phyloP scores from a whole-genome alignment of 1,139 yeast genomes.

The Kurtzmaniella quercitrusa region DNA sequence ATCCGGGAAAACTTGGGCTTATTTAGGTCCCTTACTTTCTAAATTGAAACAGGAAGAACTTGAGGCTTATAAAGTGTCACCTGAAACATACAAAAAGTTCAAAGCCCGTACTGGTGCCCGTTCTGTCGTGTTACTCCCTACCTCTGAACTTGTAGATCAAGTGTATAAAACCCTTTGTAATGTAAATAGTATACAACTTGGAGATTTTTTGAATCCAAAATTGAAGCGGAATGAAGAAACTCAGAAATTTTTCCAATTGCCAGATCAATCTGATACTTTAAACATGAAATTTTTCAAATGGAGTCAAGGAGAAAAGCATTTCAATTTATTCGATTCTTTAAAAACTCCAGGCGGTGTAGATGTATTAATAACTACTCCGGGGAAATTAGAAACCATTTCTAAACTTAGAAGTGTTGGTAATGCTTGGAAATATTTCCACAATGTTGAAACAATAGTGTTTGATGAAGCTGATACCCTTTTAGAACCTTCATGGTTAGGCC shows the following conservation, averaged over 20 bases:
- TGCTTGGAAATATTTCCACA: constrained; percentile 44
- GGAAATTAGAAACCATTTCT: constrained; percentile 48
- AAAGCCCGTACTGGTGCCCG: constrained; percentile 45
- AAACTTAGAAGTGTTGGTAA: constrained; percentile 40
- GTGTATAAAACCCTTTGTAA: constrained; percentile 52
- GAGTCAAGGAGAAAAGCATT: constrained; percentile 50
- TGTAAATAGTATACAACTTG: constrained; percentile 23
- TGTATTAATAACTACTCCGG: constrained; percentile 81
- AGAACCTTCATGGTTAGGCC: constrained; percentile 75
- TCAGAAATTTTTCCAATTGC: constrained; percentile 19
- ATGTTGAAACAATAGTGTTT: constrained; percentile 61
- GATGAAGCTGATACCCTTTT: constrained; percentile 95
- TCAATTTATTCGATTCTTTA: constrained; percentile 45
- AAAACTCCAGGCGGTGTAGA: constrained; percentile 55
- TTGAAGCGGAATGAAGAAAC: constrained; percentile 16
- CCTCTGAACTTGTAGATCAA: constrained; percentile 84
- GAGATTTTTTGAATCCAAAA: constrained; percentile 18
- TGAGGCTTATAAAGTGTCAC: constrained; percentile 21
- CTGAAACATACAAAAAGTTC: constrained; percentile 26
- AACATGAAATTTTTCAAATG: constrained; percentile 52
- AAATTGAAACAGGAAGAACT: constrained; percentile 57
- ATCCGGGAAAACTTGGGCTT: constrained; percentile 93
- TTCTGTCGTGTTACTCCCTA: constrained; percentile 76
- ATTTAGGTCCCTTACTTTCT: constrained; percentile 70
- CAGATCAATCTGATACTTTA: constrained; percentile 25